Base-by-base conservation (phyloP, 169 alveolate genomes). In the Plasmodium knowlesi region DNA sequence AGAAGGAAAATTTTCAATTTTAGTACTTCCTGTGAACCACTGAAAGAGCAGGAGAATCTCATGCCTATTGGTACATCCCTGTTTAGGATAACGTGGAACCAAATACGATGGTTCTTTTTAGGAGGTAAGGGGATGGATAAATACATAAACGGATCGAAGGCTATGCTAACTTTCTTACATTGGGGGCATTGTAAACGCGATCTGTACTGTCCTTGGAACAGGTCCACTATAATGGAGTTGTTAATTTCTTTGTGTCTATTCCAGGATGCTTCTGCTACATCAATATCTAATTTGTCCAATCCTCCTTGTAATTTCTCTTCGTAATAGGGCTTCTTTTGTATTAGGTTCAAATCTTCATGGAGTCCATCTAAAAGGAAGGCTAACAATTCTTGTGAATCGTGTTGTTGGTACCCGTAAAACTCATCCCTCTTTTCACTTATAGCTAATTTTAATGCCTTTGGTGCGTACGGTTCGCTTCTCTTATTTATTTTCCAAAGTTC, bases 291-390 rank as follows among this genome's bases (percentile, higher is more conserved):
- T 74, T 76, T 85, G 41, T 85, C 93, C 0, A 85, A 22, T 1
- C 93, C 93, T 19, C 93, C 93, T 85, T 85, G 93, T 67, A 93
- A 92, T 37, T 92, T 61, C 72, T 96, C 95, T 95, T 95, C 97
- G 34, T 95, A 93, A 82, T 97, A 97, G 30, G 99, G 99, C 95
- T 98, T 98, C 84, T 97, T 95, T 34, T 80, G 95, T 16, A 98
- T 98, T 92, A 98, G 94, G 91, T 98, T 98, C 74, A 98, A 94
- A 92, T 98, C 99, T 92, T 98, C 99, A 93, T 98, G 99, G 70
- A 98, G 83, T 19, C 98, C 98, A 95, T 98, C 99, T 22, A 98
- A 84, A 61, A 97, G 96, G 93, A 95, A 98, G 70, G 96, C 97
- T 50, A 98, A 71, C n/a, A 97, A 92, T 93, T 98, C 99, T 76